Evolutionary conservation across 1,284 basidiomycete genomes (phyloP).

Genomic region (Boletellus deceptivus): DNA sequence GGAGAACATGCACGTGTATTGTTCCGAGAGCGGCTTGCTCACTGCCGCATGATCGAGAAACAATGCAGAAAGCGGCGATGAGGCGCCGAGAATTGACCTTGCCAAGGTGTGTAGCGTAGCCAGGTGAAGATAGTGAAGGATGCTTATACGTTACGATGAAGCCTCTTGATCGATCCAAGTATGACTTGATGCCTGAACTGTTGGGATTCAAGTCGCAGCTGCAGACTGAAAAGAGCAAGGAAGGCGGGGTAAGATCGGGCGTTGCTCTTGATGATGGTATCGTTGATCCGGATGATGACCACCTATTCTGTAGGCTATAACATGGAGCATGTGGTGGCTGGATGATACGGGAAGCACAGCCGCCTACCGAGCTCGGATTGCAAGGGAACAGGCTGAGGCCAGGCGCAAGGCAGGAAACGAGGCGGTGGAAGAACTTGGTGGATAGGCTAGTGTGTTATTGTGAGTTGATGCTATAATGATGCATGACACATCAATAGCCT

Average conservation of each 20-base stretch:
- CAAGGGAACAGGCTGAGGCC: conserved; percentile 11
- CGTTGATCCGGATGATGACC: background rate
- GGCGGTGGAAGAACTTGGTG: background rate
- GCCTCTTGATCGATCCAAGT: conserved; percentile 19
- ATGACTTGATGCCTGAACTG: conserved; percentile 14
- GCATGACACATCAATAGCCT: too few species aligned
- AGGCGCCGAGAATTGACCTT: conserved; percentile 14
- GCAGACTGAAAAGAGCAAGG: background rate
- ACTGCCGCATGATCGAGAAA: background rate
- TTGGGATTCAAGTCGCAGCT: conserved; percentile 5
- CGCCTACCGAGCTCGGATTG: conserved; percentile 13
- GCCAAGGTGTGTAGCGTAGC: conserved; percentile 7
- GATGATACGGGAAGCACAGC: conserved; percentile 18
- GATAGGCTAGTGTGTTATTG: too few species aligned
- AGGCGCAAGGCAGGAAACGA: conserved; percentile 1
- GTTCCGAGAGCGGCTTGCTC: background rate
- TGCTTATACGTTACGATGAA: background rate
- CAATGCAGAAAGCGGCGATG: conserved; percentile 5
- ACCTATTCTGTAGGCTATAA: background rate
- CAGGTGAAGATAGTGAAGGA: background rate
- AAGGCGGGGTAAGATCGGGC: conserved; percentile 4
- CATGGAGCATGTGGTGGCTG: conserved; percentile 17
- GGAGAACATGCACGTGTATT: conserved; percentile 8
- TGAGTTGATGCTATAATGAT: too few species aligned
- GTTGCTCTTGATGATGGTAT: background rate